Evolutionary conservation across 495 filamentous ascomycete species (phyloP).

Genomic region (Xylaria intraflava): DNA sequence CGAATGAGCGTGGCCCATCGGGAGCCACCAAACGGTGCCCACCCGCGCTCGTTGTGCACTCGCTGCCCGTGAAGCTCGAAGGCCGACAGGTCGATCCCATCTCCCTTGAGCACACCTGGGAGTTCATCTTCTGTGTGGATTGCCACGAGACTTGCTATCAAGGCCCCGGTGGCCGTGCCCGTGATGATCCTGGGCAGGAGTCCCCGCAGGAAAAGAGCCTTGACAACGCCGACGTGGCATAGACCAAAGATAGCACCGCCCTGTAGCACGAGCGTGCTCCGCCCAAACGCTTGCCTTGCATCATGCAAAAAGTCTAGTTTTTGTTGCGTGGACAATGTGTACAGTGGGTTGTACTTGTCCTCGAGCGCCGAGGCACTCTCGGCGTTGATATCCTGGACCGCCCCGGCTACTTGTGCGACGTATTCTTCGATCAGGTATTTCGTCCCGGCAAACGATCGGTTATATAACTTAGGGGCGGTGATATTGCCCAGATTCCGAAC

Average conservation of each 20-base stretch:
- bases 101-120: slow-evolving; percentile 64
- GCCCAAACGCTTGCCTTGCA: slow-evolving; percentile 82
- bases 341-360: slow-evolving; percentile 34
- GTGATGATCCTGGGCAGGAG: slow-evolving; percentile 85
- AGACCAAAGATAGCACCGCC: slow-evolving; percentile 89
- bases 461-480: slow-evolving; percentile 74
- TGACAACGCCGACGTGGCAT: slow-evolving; percentile 87
- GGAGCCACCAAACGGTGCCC: slow-evolving; percentile 26
- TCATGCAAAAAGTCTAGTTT: slow-evolving; percentile 88
- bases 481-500: slow-evolving; percentile 92
- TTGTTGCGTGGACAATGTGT: slow-evolving; percentile 66
- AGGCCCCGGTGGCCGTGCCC: slow-evolving; percentile 81
- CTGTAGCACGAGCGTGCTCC: slow-evolving; percentile 79
- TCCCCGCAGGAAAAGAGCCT: slow-evolving; percentile 77
- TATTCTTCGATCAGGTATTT: slow-evolving; percentile 91
- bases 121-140: slow-evolving; percentile 87
- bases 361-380: slow-evolving; percentile 16
- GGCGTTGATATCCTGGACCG: slow-evolving; percentile 68
- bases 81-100: slow-evolving; percentile 75
- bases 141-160: slow-evolving; percentile 85
- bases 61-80: slow-evolving; percentile 48
- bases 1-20: slow-evolving; percentile 54
- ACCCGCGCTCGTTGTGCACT: slow-evolving; percentile 7
- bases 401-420: slow-evolving; percentile 72
- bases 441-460: slow-evolving; percentile 78